Evolutionary conservation across 768 basidiomycete genomes (phyloP).

Genomic region (Hydnum rufescens): DNA sequence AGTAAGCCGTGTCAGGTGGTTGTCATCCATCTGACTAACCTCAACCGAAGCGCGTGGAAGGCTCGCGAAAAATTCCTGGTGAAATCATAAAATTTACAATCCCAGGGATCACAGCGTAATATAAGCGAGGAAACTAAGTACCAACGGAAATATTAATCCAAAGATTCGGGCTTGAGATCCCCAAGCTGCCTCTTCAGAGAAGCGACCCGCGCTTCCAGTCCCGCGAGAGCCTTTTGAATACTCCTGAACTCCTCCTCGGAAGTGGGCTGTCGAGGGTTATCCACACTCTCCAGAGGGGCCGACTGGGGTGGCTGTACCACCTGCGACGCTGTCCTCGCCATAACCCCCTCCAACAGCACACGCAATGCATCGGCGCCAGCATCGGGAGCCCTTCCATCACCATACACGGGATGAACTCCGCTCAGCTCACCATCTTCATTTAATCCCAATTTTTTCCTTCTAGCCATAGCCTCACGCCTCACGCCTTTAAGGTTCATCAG

Average conservation of each 20-base stretch:
- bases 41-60: no score
- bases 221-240: neutral
- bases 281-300: neutral
- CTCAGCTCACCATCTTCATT: neutral
- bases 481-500: conserved; percentile 15
- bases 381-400: no score
- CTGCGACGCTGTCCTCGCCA: neutral
- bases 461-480: neutral
- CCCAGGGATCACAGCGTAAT: no score
- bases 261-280: neutral
- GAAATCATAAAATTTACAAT: no score
- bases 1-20: no score
- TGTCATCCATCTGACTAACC: no score
- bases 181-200: neutral
- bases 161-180: no score
- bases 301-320: neutral
- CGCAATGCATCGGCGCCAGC: neutral
- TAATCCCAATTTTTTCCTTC: neutral
- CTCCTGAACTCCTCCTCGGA: neutral
- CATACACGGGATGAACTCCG: neutral
- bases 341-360: neutral
- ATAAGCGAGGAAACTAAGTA: no score
- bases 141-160: no score
- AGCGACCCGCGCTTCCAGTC: neutral
- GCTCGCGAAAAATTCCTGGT: no score